phyloP scores from a whole-genome alignment of 345 rosid species.

The Fremontodendron californicum region DNA sequence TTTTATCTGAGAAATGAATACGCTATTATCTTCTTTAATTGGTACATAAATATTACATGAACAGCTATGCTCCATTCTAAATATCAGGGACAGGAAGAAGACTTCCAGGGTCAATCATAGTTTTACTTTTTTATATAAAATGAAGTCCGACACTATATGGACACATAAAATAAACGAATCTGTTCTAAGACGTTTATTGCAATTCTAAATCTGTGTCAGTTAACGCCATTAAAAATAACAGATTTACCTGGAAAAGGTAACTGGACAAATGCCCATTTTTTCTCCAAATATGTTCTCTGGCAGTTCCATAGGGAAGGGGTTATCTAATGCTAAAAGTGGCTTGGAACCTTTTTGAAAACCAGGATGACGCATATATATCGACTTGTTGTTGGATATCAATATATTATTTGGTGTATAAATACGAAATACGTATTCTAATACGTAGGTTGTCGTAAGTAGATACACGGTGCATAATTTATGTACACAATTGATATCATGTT shows the following conservation, averaged over 20 bases:
- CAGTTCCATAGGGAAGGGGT: slow-evolving; percentile 90
- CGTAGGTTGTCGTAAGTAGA: too few species aligned
- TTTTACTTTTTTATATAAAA: too few species aligned
- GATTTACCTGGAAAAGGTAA: slow-evolving; percentile 68
- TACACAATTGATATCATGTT: too few species aligned
- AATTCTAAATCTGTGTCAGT: background rate
- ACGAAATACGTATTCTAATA: too few species aligned
- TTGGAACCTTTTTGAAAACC: slow-evolving; percentile 89
- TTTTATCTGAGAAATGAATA: background rate
- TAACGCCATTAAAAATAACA: background rate
- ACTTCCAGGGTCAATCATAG: background rate
- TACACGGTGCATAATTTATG: too few species aligned
- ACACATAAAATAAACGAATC: too few species aligned
- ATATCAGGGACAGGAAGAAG: background rate
- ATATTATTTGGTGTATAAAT: too few species aligned
- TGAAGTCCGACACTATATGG: too few species aligned
- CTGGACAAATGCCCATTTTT: slow-evolving; percentile 91
- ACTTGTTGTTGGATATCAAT: too few species aligned
- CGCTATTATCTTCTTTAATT: background rate
- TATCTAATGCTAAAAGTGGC: slow-evolving; percentile 75
- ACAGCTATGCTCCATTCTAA: too few species aligned
- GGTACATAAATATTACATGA: background rate
- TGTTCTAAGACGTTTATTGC: too few species aligned
- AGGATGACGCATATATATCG: slow-evolving; percentile 71
- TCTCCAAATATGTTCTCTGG: slow-evolving; percentile 89